phyloP scores from a whole-genome alignment of 1,284 basidiomycete species.

The Leccinum ponderosum region DNA sequence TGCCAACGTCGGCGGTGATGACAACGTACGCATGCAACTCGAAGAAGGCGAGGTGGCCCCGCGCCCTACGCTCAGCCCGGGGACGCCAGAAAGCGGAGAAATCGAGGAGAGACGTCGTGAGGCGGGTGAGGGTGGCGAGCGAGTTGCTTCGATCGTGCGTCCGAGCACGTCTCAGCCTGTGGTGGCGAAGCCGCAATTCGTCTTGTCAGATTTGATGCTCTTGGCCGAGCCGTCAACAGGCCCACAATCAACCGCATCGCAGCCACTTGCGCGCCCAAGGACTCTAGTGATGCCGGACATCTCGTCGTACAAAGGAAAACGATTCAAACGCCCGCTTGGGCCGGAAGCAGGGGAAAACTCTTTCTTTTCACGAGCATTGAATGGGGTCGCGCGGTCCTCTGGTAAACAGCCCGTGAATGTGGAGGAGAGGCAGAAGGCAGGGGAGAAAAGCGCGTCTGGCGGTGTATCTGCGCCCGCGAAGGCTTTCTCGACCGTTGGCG shows the following conservation, averaged over 20 bases:
- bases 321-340: slow-evolving; percentile 19
- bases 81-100: background rate
- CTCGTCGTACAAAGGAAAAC: slow-evolving; percentile 22
- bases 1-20: background rate
- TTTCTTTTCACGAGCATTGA: slow-evolving; percentile 28
- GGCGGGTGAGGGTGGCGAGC: background rate
- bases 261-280: background rate
- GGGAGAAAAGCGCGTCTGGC: background rate
- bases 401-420: background rate
- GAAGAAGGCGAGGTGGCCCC: slow-evolving; percentile 27
- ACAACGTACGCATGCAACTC: slow-evolving; percentile 8
- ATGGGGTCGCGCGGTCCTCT: background rate
- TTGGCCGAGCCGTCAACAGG: background rate
- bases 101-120: background rate
- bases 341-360: slow-evolving; percentile 15
- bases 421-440: background rate
- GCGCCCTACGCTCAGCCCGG: background rate
- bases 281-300: slow-evolving; percentile 24
- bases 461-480: background rate
- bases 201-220: background rate
- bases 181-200: background rate
- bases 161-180: background rate
- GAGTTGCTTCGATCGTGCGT: background rate
- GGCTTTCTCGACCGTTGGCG: background rate
- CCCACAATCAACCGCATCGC: slow-evolving; percentile 3